Evolutionary conservation across 495 filamentous ascomycete species (phyloP), one percentile per base, ranked within the genome.

Genomic region (Aspergillus sclerotioniger): DNA sequence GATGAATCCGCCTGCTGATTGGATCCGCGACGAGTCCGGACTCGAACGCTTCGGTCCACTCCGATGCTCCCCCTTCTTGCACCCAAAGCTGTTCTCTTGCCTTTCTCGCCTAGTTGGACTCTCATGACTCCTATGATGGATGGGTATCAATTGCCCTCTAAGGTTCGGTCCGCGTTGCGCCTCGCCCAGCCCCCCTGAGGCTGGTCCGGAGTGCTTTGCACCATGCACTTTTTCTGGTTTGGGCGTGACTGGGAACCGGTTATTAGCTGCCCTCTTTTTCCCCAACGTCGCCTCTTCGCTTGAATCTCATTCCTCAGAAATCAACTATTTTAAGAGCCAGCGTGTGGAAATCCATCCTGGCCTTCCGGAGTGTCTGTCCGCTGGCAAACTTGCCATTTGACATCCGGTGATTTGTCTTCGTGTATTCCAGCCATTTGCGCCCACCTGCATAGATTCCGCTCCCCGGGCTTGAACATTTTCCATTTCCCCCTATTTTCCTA

Each of bases 391-490:
- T 56, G 32, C 41, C 35, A 56, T 56, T 54, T 59, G 61, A 62
- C 48, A 60, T 45, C 54, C 63, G 63, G 61, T 62, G 59, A 60
- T 59, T 66, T 64, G 64, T 59, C 58, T 62, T 70, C 69, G 72
- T 76, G 72, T 66, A 65, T 66, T 55, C 52, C 63, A 53, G 43
- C 60, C 49, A 76, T 75, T 72, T 70, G 72, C 58, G 65, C 69
- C 61, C 67, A 63, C 66, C 63, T 53, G 55, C 67, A 59, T 59
- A 62, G 52, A 53, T 56, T 64, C 56, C 57, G 51, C 58, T 61
- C 62, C 39, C 47, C 58, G 60, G 50, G 46, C 57, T 68, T 63
- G 63, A 61, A 63, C 62, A 64, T 57, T 61, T 48, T 59, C 50
- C 25, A 58, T 53, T 25, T 44, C 35, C 39, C 39, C 21, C 44